Evolutionary conservation across 345 rosid genomes (phyloP), one percentile per base, ranked within the genome.

Genomic region (Sisymbrium altissimum): DNA sequence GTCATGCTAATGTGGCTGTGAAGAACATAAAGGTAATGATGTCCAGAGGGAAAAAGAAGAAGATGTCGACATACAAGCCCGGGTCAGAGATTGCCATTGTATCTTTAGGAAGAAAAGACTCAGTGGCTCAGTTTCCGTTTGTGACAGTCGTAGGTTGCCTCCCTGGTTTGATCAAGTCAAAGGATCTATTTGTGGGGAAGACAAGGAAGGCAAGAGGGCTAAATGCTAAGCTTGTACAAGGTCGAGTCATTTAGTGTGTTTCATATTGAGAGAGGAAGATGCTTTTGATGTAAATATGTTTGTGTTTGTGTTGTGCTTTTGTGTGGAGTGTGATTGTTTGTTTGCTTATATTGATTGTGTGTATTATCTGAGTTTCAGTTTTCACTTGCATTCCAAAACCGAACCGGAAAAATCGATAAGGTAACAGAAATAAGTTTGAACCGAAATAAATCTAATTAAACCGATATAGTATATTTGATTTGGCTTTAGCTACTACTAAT

Each of bases 131-230:
- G 80, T 87, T 88, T 69, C 89, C 97, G 7, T 84, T 78, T 69
- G 72, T 77, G 4, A 89, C 98, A 25, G 61, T 87, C 29, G 73
- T 67, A 3, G 98, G 98, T 33, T 50, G 83, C 46, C 15, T 92
- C 25, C 96, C 98, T n/a, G 98, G 98, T 27, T 46, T 85, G 64
- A 78, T 92, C 71, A 92, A 92, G 78, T 89, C 98, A 2, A 74
- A 69, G 29, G 92, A 92, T 84, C 40, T 88, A 74, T 89, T 89
- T 54, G 92, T 92, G 25, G 87, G 91, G 38, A 92, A 78, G 79
- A 88, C 92, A 2, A 86, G 98, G 83, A 86, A 85, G 78, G 25
- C 75, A 36, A 63, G 83, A 81, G 92, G 92, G 2, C 76, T 86
- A 69, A 60, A 72, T 60, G 66, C 88, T 60, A 67, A 70, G 11